A percentile compares a stretch with the other conserved stretches of the same genome.
phyloP scores from a whole-genome alignment of 2,329 filamentous ascomycete species.

The Sporothrix brasiliensis region DNA sequence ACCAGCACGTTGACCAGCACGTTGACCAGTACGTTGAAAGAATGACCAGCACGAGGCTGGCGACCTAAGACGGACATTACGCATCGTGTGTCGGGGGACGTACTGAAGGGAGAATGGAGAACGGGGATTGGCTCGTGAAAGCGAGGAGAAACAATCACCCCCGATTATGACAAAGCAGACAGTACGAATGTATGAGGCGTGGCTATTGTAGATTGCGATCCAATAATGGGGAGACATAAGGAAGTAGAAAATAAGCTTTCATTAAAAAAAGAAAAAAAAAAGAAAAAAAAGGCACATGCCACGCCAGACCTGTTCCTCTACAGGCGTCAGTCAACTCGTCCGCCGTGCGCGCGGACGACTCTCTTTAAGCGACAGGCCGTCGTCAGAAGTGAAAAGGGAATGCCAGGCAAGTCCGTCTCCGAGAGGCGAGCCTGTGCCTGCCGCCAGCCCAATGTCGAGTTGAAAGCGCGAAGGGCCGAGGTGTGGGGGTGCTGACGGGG shows the following conservation, averaged over 20 bases:
- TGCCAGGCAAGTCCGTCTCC: background rate
- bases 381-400: background rate
- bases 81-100: background rate
- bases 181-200: background rate
- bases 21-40: too few species aligned
- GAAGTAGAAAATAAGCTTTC: background rate
- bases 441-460: background rate
- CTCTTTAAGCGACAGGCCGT: too few species aligned
- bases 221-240: background rate
- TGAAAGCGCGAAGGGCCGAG: constrained; percentile 18
- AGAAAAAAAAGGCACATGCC: too few species aligned
- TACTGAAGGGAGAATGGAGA: background rate
- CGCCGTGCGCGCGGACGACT: too few species aligned
- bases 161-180: constrained; percentile 8
- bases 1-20: too few species aligned
- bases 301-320: background rate
- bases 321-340: too few species aligned
- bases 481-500: background rate
- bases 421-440: background rate
- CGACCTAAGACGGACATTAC: background rate
- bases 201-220: background rate
- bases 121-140: background rate
- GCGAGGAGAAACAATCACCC: constrained; percentile 10
- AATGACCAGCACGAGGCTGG: too few species aligned
- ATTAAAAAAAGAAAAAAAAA: background rate